These are phyloP conservation scores for Skeletonema marinoi DNA, from an alignment of 108 stramenopile species.

Conservation along the genomic window DNA sequence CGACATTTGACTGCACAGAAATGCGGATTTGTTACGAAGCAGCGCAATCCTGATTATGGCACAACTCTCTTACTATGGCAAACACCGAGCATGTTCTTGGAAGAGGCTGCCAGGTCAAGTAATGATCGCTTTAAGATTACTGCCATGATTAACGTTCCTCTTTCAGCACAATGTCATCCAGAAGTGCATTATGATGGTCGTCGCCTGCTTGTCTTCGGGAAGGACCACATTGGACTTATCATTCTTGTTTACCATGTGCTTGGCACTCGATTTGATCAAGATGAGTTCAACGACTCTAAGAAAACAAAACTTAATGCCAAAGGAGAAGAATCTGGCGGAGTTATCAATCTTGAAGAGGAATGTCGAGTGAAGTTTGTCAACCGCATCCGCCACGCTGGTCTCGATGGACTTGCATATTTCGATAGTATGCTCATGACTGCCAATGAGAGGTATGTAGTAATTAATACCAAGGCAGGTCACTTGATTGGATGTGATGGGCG, in stretches of 20 bases:
- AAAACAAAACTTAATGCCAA: not conserved
- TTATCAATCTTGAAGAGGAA: conserved; percentile 19
- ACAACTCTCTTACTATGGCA: conserved; percentile 65
- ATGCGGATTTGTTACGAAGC: conserved; percentile 66
- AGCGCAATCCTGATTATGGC: conserved; percentile 45
- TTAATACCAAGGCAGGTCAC: conserved; percentile 73
- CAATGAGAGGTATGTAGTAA: conserved; percentile 69
- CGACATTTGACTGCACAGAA: conserved; percentile 47
- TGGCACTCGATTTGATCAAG: conserved; percentile 36
- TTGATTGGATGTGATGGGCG: conserved; percentile 43
- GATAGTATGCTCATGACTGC: conserved; percentile 62
- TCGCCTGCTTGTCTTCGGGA: conserved; percentile 66
- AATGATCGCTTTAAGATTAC: conserved; percentile 40
- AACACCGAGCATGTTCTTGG: conserved; percentile 14
- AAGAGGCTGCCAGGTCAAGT: not conserved
- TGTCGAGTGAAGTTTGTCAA: conserved; percentile 49
- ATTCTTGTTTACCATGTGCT: conserved; percentile 68
- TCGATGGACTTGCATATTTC: conserved; percentile 61
- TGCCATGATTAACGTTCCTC: conserved; percentile 59
- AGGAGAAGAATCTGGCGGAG: conserved; percentile 45
- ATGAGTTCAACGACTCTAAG: conserved; percentile 9
- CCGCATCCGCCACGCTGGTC: conserved; percentile 62
- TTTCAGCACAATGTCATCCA: conserved; percentile 57
- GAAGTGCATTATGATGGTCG: conserved; percentile 62
- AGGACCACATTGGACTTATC: conserved; percentile 70